Evolutionary conservation across 768 basidiomycete genomes (phyloP), one percentile per base, ranked within the genome.

Genomic region (Pleurotus ostreatus): DNA sequence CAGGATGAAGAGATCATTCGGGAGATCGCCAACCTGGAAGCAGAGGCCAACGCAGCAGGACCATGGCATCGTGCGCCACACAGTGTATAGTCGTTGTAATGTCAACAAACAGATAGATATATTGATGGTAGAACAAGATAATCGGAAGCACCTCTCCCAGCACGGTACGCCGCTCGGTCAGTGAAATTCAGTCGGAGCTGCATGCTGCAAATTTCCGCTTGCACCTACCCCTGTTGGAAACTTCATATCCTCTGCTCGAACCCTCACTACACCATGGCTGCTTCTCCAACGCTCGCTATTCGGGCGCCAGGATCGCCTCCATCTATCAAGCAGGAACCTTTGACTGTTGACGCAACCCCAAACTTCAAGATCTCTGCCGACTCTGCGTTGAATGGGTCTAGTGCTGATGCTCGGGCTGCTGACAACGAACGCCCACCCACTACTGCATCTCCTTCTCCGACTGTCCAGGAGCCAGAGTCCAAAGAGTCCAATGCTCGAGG

Each of bases 401-500:
- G 70, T 57, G 70, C 70, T 61, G 71, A 69, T 60, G 70, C 68
- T 59, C 77, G 70, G 61, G 72, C 69, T 60, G 70, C 69, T 59
- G 78, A 81, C 67, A 71, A 78, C 65, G 62, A 67, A 58, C 75
- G 77, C 59, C 78, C 75, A 57, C 69, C 70, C 51, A 67, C 81
- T 70, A 73, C 82, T 64, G 72, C 70, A 52, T 77, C 81, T 60
- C 77, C 78, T 64, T 68, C 73, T 58, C 64, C 66, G 62, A 60
- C 69, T 68, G 76, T 71, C 57, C 77, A 79, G 68, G 76, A 77
- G 60, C 64, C 73, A 49, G 76, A 77, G 67, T 80, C 77, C 66
- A 70, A 71, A 64, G 82, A 83, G 16, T 15, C 37, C 66, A 81
- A 78, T 64, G 66, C 74, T 63, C 78, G 77, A 61, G 74, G 76